Base-by-base conservation (phyloP, 169 alveolate genomes). In the Neospora caninum region DNA sequence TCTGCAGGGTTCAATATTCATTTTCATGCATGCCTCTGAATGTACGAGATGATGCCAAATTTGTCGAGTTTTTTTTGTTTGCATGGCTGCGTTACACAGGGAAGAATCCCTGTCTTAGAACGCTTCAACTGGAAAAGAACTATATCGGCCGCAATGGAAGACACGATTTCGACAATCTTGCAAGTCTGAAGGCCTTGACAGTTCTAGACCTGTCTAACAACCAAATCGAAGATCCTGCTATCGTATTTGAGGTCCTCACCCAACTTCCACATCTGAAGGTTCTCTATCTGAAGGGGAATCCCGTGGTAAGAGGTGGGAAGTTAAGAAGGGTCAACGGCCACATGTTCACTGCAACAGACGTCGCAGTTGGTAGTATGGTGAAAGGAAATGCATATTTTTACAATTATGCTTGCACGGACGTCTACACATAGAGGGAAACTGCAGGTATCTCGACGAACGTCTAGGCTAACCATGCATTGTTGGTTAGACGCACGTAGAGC, bases 121-220 rank as follows among this genome's bases (percentile, higher is more conserved):
- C 97, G 84, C 93, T 98, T 58, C 97, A 97, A 94, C 93, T 98
- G 42, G 96, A 97, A 36, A 98, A 97, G 93, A 98, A 98, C 94
- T 83, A 97, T 91, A 96, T 98, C 53, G 94, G 95, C 49, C 96
- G 94, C 91, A 96, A 88, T 41, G 92, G 92, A 29, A 36, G 45
- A 38, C 43, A 29, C 22, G 92, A 88, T 49, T 49, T 58, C 82
- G 92, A 88, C 36, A 78, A 91, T 29, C 58, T 95, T 2, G 42
- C 34, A 27, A 41, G 84, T 4, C 43, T 89, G 0, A 82, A 36
- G 25, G 42, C 43, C 43, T 80, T 92, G 38, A 41, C 86, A 1
- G 97, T 93, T 38, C 70, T 95, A 45, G 95, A 93, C 87, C 18
- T 95, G 95, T 91, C 95, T 92, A 39, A 97, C 96, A 88, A 91